Evolutionary conservation across 352 stramenopile species (phyloP), one percentile per base, ranked within the genome.

Genomic region (Phytophthora palmivora): DNA sequence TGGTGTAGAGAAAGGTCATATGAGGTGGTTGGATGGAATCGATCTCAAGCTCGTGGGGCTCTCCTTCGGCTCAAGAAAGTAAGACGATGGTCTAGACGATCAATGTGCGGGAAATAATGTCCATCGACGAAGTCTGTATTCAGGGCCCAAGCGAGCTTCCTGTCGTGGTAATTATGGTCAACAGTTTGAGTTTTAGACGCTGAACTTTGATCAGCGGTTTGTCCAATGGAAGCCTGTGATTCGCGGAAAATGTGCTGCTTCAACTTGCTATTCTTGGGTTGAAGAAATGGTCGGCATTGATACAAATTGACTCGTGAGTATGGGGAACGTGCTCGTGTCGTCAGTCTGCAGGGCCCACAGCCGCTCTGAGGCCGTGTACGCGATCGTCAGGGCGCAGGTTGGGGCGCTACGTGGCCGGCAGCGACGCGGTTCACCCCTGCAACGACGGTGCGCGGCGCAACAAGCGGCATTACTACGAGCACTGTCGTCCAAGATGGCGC

Each of bases 301-400:
- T 32, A 34, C 58, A 58, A 39, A 61, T 57, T 30, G 38, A 63
- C 52, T 33, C 10, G 7, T 12, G 3, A 57, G 34, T 36, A 76
- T 76, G 67, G 67, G 67, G 41, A 76, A 76, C 56, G 58, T 70
- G 24, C 46, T 76, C 22, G 62, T 76, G 37, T 52, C 67, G 41
- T 70, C 67, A 14, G 51, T 66, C 32, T 76, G 67, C 22, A 56
- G 53, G 36, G 67, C 63, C 12, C 67, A 66, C 58, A 55, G 47
- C 41, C 56, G 62, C 56, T 76, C 67, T 16, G 67, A 72, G 57
- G 52, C 51, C 32, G 51, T 72, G 4, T 76, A 76, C 16, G 52
- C 56, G 4, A 44, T 76, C 41, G 57, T 76, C 15, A 42, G 24
- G 16, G 61, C 62, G 22, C 62, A 76, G 44, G 51, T 76, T 26